phyloP scores from a whole-genome alignment of 2,329 filamentous ascomycete species.

The Thielaviopsis ethacetica region DNA sequence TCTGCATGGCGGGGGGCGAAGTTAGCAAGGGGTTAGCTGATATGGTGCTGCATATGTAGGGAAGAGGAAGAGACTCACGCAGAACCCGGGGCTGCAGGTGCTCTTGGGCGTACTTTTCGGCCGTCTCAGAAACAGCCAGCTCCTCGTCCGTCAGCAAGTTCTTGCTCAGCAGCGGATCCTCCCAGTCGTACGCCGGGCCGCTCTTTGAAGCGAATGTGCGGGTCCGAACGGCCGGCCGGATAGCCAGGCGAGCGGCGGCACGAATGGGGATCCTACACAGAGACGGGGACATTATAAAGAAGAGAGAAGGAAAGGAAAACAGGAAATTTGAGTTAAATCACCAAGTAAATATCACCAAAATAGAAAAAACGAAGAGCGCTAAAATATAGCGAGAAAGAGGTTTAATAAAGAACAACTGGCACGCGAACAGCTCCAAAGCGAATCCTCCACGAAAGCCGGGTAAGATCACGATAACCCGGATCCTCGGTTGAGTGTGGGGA shows the following conservation, averaged over 20 bases:
- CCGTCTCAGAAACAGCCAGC: slow-evolving; percentile 73
- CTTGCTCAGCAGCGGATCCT: slow-evolving; percentile 65
- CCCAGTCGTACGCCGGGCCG: slow-evolving; percentile 58
- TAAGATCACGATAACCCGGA: not conserved
- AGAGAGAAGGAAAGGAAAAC: not conserved
- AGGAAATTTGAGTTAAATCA: not conserved
- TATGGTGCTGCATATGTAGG: not conserved
- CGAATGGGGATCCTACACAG: not conserved
- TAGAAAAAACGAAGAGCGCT: not conserved
- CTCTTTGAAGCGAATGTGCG: not conserved
- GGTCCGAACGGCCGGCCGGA: not conserved
- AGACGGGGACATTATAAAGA: not conserved
- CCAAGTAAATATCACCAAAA: too few species aligned
- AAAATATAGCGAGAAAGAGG: not conserved
- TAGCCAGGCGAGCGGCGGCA: not conserved
- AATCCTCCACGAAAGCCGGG: not conserved
- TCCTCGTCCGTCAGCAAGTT: slow-evolving; percentile 81
- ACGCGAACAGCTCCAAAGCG: not conserved
- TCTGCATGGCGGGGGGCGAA: too few species aligned
- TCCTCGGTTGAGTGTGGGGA: not conserved
- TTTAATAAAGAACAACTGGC: not conserved
- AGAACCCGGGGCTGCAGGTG: slow-evolving; percentile 70
- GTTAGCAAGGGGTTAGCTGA: too few species aligned
- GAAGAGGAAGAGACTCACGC: slow-evolving; percentile 35
- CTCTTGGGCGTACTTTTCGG: slow-evolving; percentile 88